Evolutionary conservation across 192 early-diverging fungal species (phyloP), one percentile per base, ranked within the genome.

Genomic region (Coemansia sp.): DNA sequence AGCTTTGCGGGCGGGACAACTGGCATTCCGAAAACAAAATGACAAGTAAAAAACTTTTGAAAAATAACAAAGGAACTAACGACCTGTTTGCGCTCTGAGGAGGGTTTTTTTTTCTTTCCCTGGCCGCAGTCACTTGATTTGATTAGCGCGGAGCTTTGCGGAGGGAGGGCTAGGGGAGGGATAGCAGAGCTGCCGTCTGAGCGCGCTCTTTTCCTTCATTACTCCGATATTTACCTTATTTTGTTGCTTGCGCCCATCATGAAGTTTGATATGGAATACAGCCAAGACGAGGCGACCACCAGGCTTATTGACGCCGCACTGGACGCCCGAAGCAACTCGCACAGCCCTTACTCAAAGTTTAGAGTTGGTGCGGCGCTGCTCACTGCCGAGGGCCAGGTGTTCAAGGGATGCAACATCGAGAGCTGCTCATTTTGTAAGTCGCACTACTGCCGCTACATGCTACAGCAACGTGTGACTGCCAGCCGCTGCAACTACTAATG

Each of bases 311-410:
- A 32, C 31, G 43, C 61, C 0, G 51, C 78, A 8, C 65, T 81
- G 17, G 69, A 64, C 45, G 94, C 94, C 12, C 91, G 91, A 54
- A 75, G 86, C n/a, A 67, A 74, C 25, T 89, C 94, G 2, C 96
- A 98, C 72, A 88, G 87, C 15, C 96, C 96, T 5, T 98, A 98
- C 77, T 93, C 91, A 24, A 93, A 94, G 71, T 96, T 96, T 74
- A 86, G 91, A 20, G 94, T 98, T 20, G 96, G 96, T 15, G 92
- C 92, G 39, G 92, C 96, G 3, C 63, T 96, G 37, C 76, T 93
- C 38, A 82, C 90, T 10, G 82, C 83, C 43, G 84, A 87, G 25
- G 92, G 92, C 27, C 84, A 82, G 51, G 71, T 84, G 36, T 88
- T 82, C 62, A 68, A 76, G 68, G 95, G 96, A 29, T 90, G 90